Conservation (phyloP, 768 basidiomycete genomes). For the Lanmaoa rubissima region DNA sequence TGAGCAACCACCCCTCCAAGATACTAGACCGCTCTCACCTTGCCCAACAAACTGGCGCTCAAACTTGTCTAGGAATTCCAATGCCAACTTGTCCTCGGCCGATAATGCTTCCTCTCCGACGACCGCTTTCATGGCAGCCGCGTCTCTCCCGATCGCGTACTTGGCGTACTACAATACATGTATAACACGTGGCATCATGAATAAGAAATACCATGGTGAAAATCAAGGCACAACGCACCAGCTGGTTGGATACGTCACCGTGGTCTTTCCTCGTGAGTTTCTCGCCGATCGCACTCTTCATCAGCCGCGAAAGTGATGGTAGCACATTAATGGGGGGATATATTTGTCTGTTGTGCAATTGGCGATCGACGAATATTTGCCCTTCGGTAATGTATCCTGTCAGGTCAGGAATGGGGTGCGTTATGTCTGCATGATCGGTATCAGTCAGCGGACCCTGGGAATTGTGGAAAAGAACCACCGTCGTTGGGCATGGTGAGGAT, state of each 20-base stretch:
- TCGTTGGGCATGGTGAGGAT: slow-evolving; percentile 99
- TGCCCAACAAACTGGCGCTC: slow-evolving; percentile 97
- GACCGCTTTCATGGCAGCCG: slow-evolving; percentile 98
- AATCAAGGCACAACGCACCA: slow-evolving; percentile 56
- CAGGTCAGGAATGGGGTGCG: slow-evolving; percentile 99
- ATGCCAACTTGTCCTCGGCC: slow-evolving; percentile 90
- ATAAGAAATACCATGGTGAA: slow-evolving; percentile 10
- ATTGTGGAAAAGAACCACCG: slow-evolving; percentile 51
- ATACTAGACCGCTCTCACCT: slow-evolving; percentile 45
- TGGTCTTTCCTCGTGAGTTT: slow-evolving; percentile 97
- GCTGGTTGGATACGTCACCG: slow-evolving; percentile 98
- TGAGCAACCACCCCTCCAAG: background rate
- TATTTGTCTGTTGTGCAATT: slow-evolving; percentile 94
- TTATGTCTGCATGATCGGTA: slow-evolving; percentile 71
- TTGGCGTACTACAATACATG: slow-evolving; percentile 77
- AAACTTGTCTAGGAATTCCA: slow-evolving; percentile 98
- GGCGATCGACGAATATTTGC: slow-evolving; percentile 97
- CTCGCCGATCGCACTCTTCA: slow-evolving; percentile 99
- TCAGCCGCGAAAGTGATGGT: slow-evolving; percentile 96
- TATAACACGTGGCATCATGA: slow-evolving; percentile 31
- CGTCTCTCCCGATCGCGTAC: slow-evolving; percentile 97
- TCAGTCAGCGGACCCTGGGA: slow-evolving; percentile 25
- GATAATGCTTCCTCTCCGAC: slow-evolving; percentile 98
- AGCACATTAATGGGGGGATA: slow-evolving; percentile 99
- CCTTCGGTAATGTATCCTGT: slow-evolving; percentile 99